phyloP scores from a whole-genome alignment of 2,329 filamentous ascomycete genomes.

The Clonostachys chloroleuca region DNA sequence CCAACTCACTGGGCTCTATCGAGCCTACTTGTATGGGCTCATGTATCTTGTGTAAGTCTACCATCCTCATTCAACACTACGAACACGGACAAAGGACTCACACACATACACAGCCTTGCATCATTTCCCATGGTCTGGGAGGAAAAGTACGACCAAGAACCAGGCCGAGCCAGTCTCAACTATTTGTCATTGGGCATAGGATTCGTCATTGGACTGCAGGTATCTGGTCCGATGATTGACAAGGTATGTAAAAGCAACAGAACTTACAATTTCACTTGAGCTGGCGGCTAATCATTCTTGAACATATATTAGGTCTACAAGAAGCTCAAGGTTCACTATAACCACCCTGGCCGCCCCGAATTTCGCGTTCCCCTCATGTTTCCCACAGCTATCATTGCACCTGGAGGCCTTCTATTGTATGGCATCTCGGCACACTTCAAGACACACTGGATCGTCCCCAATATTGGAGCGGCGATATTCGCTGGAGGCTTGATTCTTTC shows the following conservation, averaged over 20 bases:
- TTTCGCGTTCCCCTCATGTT: constrained; percentile 27
- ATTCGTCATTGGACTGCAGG: constrained; percentile 47
- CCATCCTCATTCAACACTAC: not conserved
- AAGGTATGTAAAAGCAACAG: constrained; percentile 10
- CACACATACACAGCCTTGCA: constrained; percentile 27
- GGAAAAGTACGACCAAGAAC: constrained; percentile 37
- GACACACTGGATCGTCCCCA: constrained; percentile 48
- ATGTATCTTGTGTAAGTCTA: constrained; percentile 39
- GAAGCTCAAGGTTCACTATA: constrained; percentile 13
- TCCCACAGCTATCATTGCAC: constrained; percentile 31
- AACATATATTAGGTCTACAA: constrained; percentile 13
- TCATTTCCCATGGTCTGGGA: constrained; percentile 47
- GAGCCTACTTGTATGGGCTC: constrained; percentile 47
- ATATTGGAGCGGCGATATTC: constrained; percentile 45
- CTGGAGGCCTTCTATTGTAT: constrained; percentile 43
- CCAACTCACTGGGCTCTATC: constrained; percentile 41
- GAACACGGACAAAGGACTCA: fast-evolving
- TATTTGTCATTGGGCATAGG: constrained; percentile 49
- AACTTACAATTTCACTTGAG: not conserved
- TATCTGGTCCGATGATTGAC: constrained; percentile 37
- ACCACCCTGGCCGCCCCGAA: constrained; percentile 20
- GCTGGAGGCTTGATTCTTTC: constrained; percentile 47
- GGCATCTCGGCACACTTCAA: constrained; percentile 35
- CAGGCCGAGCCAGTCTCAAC: constrained; percentile 41
- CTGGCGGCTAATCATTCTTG: not conserved